phyloP scores from a whole-genome alignment of 306 rosid species.

The Abrus pulchellus region DNA sequence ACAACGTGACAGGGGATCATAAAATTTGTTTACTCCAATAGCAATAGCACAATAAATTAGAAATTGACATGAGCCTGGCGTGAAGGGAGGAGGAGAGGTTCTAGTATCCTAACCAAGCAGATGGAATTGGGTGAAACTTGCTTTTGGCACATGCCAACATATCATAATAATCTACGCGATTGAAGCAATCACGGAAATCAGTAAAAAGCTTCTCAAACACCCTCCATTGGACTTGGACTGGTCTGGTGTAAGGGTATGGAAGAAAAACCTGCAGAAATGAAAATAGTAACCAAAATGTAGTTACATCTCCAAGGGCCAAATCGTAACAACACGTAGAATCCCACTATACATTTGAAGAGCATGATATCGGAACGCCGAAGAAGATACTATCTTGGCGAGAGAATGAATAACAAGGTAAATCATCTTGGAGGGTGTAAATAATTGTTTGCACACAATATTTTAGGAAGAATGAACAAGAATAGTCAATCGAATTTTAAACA shows the following conservation, averaged over 20 bases:
- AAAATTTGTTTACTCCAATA: background rate
- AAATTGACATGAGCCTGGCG: background rate
- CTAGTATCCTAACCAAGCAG: constrained; percentile 81
- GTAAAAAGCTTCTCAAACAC: constrained; percentile 91
- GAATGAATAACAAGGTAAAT: too few relatives aligned
- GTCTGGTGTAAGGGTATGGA: constrained; percentile 76
- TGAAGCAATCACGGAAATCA: constrained; percentile 86
- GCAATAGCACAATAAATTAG: background rate
- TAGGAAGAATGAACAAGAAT: background rate
- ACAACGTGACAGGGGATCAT: background rate
- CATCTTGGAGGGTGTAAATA: background rate
- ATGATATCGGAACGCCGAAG: background rate
- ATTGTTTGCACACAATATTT: background rate
- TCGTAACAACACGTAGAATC: background rate
- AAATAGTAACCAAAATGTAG: background rate
- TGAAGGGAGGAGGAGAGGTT: background rate
- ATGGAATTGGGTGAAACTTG: constrained; percentile 84
- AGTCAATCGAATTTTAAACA: too few relatives aligned
- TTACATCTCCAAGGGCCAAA: background rate
- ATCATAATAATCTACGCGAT: constrained; percentile 69
- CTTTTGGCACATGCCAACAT: constrained; percentile 76
- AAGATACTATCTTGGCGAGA: background rate
- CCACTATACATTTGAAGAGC: background rate
- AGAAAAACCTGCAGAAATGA: constrained; percentile 70
- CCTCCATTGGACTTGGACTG: constrained; percentile 80